A percentile compares a stretch with the other conserved stretches of the same genome.
Conservation (phyloP, 768 basidiomycete species). For the Rhodosporidiobolus sp. region DNA sequence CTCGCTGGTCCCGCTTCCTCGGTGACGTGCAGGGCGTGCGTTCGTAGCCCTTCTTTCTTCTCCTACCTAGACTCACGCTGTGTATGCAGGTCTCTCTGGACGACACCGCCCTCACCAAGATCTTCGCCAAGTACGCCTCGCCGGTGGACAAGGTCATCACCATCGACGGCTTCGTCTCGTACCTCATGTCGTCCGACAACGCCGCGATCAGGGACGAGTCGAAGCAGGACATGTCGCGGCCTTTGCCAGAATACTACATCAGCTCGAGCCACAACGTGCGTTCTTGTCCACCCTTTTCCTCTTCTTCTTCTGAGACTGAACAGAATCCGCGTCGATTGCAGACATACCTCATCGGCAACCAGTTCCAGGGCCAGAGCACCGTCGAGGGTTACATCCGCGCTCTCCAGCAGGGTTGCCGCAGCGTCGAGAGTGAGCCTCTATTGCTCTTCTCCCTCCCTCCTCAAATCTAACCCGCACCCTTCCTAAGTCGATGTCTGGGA, state of each 20-base stretch:
- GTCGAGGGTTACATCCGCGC: conserved; percentile 91
- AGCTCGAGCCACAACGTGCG: conserved; percentile 77
- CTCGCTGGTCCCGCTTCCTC: conserved; percentile 58
- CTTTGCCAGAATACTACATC: conserved; percentile 81
- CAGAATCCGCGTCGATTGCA: not conserved
- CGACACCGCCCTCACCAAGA: conserved; percentile 1
- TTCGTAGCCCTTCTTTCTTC: not conserved
- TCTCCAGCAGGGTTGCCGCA: conserved; percentile 81
- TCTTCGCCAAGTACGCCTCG: conserved; percentile 40
- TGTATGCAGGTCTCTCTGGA: conserved; percentile 45
- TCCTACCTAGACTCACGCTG: not conserved
- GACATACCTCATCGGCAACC: conserved; percentile 81
- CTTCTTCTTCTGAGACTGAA: not conserved
- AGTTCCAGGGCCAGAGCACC: conserved; percentile 71
- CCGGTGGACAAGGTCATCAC: conserved; percentile 51
- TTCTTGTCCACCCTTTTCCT: no score
- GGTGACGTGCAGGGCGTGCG: conserved; percentile 56
- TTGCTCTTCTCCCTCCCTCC: not conserved
- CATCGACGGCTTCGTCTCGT: conserved; percentile 67
- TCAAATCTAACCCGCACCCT: not conserved
- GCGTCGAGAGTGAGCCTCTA: conserved; percentile 72
- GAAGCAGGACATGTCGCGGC: conserved; percentile 81
- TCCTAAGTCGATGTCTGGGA: conserved; percentile 83
- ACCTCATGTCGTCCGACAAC: conserved; percentile 78
- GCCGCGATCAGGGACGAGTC: conserved; percentile 58